Conservation (phyloP, 257 asterid genomes). For the Solanum medicagineum region DNA sequence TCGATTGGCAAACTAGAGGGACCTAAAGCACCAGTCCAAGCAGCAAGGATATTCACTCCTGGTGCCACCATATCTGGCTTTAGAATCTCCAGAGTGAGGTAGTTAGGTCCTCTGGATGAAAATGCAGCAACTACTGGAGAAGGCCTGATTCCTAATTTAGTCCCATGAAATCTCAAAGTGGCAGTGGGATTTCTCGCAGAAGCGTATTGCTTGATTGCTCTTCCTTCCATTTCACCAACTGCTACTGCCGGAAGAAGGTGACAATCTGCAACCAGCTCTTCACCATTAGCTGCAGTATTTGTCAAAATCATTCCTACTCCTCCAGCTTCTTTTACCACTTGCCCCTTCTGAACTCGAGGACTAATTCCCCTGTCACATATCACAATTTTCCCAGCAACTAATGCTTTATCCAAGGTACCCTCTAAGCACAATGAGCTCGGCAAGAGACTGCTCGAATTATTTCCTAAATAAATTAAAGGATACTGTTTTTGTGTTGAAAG, state of each 20-base stretch:
- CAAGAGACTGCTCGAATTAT: conserved; percentile 44
- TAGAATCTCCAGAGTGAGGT: conserved; percentile 55
- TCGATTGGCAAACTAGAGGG: conserved; percentile 77
- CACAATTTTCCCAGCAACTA: conserved; percentile 71
- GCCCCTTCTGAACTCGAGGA: conserved; percentile 85
- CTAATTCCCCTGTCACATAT: conserved; percentile 86
- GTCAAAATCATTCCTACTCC: conserved; percentile 80
- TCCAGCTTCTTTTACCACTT: conserved; percentile 83
- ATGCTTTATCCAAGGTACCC: conserved; percentile 48
- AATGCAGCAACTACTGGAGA: conserved; percentile 94
- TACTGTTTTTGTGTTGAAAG: conserved; percentile 24
- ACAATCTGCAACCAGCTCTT: conserved; percentile 76
- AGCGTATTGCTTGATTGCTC: conserved; percentile 46
- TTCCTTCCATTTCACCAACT: conserved; percentile 58
- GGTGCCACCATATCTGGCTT: conserved; percentile 89
- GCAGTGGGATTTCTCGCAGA: conserved; percentile 30
- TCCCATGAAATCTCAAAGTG: conserved; percentile 56
- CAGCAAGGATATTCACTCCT: conserved; percentile 90
- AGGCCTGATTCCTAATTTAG: conserved; percentile 49
- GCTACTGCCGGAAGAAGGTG: conserved; percentile 86
- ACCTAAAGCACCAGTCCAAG: conserved; percentile 70
- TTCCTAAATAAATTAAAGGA: conserved; percentile 55
- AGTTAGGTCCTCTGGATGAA: conserved; percentile 84
- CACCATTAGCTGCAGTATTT: conserved; percentile 74
- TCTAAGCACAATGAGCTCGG: conserved; percentile 86